Evolutionary conservation across 225 moss, liverwort and hornwort genomes (phyloP).

Genomic region (Anthoceros angustus): DNA sequence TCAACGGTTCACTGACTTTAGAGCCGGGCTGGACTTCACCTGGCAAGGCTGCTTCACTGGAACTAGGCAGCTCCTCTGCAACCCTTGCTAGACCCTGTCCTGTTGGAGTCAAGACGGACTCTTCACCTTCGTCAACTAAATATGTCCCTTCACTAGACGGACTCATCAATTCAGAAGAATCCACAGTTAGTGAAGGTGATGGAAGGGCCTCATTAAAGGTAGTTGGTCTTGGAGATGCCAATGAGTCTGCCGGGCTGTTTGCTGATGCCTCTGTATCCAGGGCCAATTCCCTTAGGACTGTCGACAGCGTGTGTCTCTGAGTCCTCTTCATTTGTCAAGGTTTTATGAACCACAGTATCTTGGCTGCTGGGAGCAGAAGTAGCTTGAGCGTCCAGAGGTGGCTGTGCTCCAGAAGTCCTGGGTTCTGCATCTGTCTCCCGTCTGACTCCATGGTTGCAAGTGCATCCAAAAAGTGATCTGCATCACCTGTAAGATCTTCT

Average conservation of each 20-base stretch:
- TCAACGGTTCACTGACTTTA: no score
- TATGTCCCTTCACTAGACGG: not conserved
- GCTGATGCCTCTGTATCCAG: no score
- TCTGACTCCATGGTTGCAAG: conserved; percentile 42
- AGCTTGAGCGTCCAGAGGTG: not conserved
- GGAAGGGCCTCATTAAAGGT: not conserved
- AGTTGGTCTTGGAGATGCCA: not conserved
- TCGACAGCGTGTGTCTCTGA: not conserved
- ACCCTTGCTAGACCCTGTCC: not conserved
- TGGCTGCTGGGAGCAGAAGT: not conserved
- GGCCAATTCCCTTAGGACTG: not conserved
- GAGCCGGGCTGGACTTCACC: no score
- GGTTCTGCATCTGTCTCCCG: conserved; percentile 32
- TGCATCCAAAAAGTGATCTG: conserved; percentile 30
- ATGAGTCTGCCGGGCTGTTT: not conserved
- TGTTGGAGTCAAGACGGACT: not conserved
- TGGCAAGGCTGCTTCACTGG: no score
- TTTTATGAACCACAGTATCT: no score
- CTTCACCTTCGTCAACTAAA: not conserved
- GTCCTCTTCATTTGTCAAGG: not conserved
- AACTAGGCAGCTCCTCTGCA: no score
- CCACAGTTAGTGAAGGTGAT: not conserved
- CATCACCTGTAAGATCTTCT: conserved; percentile 20
- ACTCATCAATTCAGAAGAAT: not conserved
- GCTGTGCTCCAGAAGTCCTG: conserved; percentile 5